Base-by-base conservation (phyloP, 441 rosid species). In the Jatropha podagrica region DNA sequence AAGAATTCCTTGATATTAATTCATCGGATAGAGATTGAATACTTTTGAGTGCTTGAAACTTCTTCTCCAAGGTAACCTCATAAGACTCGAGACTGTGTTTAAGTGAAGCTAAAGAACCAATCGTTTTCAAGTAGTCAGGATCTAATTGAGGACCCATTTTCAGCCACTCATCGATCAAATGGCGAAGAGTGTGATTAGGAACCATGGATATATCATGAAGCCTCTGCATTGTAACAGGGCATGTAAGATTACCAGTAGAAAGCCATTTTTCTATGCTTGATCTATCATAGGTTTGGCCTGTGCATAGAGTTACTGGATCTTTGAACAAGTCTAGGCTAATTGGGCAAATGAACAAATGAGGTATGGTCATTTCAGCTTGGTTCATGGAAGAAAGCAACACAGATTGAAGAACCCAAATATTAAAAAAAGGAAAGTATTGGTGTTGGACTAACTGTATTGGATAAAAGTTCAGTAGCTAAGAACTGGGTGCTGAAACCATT, bases 271-370 rank as follows among this genome's bases (percentile, higher is more conserved):
- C 86, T 42, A 90, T 90, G 85, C 86, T 81, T 37, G 87, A 68
- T 65, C 94, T 79, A n/a, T 90, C 94, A 65, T 90, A 88, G 26
- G 94, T 90, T 68, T 90, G 94, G 72, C 94, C 94, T 23, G 94
- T 90, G 26, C 83, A 84, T 9, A 90, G 84, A 56, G 91, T 90
- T 32, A 90, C 94, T 15, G 94, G 94, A 83, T 88, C 91, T 65
- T 71, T 79, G 80, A 89, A 78, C 77, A 89, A 63, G 73, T 88
- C 93, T 32, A 89, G 86, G 49, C 88, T 88, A 23, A 89, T 89
- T 8, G 93, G 93, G 76, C 93, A 89, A 74, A 80, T 85, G 81
- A 89, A 89, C 72, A 84, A 78, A 77, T 88, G 85, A 71, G 91
- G 91, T 55, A 85, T 78, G 6, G 72, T 71, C 85, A 85, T 84